A percentile compares a stretch with the other conserved stretches of the same genome.
Conservation (phyloP, 2,329 filamentous ascomycete genomes). For the Trichoderma oligosporum region DNA sequence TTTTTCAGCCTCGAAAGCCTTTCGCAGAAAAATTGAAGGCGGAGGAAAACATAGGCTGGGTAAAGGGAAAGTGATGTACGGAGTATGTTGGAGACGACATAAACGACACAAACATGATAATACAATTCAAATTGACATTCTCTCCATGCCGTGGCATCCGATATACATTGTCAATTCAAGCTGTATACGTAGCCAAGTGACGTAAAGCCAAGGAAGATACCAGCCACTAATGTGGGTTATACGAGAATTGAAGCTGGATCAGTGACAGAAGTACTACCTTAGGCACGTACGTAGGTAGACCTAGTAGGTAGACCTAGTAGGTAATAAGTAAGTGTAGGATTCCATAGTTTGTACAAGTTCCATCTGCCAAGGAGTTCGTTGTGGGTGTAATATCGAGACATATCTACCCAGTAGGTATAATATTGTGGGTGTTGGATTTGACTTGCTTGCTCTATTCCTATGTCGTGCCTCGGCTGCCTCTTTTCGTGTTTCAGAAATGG, state of each 20-base stretch:
- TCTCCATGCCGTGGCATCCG: conserved; percentile 2
- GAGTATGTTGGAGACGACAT: conserved; percentile 10
- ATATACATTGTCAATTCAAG: neutral
- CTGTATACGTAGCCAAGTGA: neutral
- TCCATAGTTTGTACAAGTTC: neutral
- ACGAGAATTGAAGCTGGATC: conserved; percentile 4
- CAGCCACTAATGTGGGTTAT: conserved; percentile 12
- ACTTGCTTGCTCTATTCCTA: neutral
- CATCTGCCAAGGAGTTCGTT: neutral
- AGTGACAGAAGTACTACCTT: neutral
- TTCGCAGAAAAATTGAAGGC: conserved; percentile 3
- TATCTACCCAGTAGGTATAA: conserved; percentile 7
- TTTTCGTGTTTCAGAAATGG: neutral
- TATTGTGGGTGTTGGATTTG: neutral
- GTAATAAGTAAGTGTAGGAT: neutral
- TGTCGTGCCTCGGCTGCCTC: neutral
- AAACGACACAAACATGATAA: conserved; percentile 19
- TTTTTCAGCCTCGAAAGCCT: conserved; percentile 16
- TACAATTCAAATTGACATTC: conserved; percentile 16
- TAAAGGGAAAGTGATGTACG: conserved; percentile 16
- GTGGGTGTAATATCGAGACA: conserved; percentile 1
- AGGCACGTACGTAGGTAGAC: neutral
- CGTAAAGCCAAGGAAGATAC: conserved; percentile 14
- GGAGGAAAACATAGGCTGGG: conserved; percentile 12
- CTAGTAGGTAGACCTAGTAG: neutral